Percentiles rank a stretch among this genome's conserved stretches.
Evolutionary conservation across 1,139 yeast species (phyloP).

Genomic region (Eremothecium gossypii): DNA sequence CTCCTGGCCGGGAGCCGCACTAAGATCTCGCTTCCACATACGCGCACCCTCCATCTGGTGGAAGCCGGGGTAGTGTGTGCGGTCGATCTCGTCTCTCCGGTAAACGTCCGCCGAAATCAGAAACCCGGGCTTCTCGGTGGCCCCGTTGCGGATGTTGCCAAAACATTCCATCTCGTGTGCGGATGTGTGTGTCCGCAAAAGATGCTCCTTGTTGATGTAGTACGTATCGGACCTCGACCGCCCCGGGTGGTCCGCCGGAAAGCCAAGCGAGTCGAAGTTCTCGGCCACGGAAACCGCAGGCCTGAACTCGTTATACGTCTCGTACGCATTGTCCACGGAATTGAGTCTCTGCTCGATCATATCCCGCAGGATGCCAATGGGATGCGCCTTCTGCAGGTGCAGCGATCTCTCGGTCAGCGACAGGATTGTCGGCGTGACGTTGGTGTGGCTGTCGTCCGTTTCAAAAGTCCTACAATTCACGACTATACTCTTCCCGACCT

Average conservation of each 20-base stretch:
- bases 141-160: constrained; percentile 12
- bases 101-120: constrained; percentile 93
- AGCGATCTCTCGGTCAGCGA: constrained; percentile 62
- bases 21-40: constrained; percentile 52
- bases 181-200: constrained; percentile 88
- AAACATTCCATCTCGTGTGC: constrained; percentile 93
- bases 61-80: constrained; percentile 94
- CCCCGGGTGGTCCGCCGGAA: constrained; percentile 90
- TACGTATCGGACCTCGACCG: constrained; percentile 89
- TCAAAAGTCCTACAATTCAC: constrained; percentile 46
- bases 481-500: constrained; percentile 29
- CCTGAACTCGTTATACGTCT: constrained; percentile 56
- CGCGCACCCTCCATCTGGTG: constrained; percentile 98
- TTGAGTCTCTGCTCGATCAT: constrained; percentile 61
- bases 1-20: constrained; percentile 6
- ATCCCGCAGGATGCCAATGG: constrained; percentile 75
- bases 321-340: constrained; percentile 62
- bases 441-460: constrained; percentile 69
- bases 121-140: constrained; percentile 70
- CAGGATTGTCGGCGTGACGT: constrained; percentile 68
- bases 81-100: constrained; percentile 88
- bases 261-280: constrained; percentile 86
- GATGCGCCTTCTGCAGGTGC: constrained; percentile 70
- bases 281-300: constrained; percentile 78
- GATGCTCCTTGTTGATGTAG: constrained; percentile 61